Evolutionary conservation across 768 basidiomycete species (phyloP).

Genomic region (Boletus sp.): DNA sequence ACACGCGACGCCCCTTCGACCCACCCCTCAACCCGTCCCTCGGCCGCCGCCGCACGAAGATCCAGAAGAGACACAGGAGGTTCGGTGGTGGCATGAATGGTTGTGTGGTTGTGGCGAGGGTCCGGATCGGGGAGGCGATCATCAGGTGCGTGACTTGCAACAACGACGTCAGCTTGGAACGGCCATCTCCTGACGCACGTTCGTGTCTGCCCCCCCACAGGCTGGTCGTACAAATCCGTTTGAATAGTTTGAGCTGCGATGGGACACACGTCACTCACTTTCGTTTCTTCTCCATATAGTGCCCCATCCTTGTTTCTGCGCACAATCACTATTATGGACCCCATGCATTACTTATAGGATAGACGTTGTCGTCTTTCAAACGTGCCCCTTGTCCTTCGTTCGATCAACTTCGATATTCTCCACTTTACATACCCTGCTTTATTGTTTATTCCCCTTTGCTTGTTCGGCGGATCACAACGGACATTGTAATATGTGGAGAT

Average conservation of each 20-base stretch:
- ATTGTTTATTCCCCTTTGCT: conserved; percentile 17
- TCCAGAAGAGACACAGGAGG: conserved; percentile 34
- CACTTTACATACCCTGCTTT: conserved; percentile 22
- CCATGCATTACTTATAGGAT: conserved; percentile 7
- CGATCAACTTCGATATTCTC: too few species aligned
- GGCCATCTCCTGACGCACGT: not conserved
- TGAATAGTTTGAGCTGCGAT: conserved; percentile 30
- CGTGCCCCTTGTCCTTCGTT: conserved; percentile 2
- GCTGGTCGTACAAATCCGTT: conserved; percentile 73
- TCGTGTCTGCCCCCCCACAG: conserved; percentile 33
- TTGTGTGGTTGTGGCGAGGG: conserved; percentile 78
- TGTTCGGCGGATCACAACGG: conserved; percentile 5
- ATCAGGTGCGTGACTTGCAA: conserved; percentile 51
- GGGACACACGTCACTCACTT: not conserved
- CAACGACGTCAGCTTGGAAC: not conserved
- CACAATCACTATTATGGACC: conserved; percentile 16
- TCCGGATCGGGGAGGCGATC: conserved; percentile 67
- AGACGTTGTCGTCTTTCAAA: not conserved
- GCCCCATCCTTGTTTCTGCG: conserved; percentile 1
- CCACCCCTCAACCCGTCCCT: conserved; percentile 33
- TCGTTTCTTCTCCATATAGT: conserved; percentile 10
- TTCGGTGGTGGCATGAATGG: conserved; percentile 86
- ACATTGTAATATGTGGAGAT: conserved; percentile 15
- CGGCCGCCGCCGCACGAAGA: conserved; percentile 24
- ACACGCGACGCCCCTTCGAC: conserved; percentile 34